These are phyloP conservation scores for Dictyostelium discoideum DNA, from an alignment of 78 protist genomes.

Conservation along the genomic window DNA sequence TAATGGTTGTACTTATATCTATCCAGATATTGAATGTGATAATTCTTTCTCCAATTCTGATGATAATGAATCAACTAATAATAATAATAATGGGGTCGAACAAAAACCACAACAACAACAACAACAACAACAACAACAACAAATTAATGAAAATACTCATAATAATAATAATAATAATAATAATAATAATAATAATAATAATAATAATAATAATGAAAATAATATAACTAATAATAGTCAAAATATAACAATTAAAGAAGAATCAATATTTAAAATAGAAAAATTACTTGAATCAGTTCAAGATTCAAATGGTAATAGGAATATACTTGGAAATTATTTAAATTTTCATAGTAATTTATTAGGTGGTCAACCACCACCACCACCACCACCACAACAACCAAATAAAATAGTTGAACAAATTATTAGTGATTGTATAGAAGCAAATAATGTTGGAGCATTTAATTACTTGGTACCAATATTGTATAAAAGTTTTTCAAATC, in stretches of 20 bases:
- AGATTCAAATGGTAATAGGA: constrained; percentile 4
- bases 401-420: constrained; percentile 12
- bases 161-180: neutral
- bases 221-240: neutral
- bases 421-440: constrained; percentile 1
- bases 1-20: neutral
- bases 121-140: neutral
- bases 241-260: neutral
- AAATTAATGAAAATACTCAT: neutral
- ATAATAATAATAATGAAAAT: no score
- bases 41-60: neutral
- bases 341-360: neutral
- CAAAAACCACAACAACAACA: neutral
- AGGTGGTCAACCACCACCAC: neutral
- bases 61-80: neutral
- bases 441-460: neutral
- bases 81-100: neutral
- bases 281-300: constrained; percentile 26
- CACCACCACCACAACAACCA: neutral
- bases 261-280: constrained; percentile 29
- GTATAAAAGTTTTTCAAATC: constrained; percentile 21
- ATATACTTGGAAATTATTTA: neutral
- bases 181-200: no score
- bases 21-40: constrained; percentile 46
- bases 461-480: constrained; percentile 38